Evolutionary conservation across 306 rosid genomes (phyloP), one percentile per base, ranked within the genome.

Genomic region (Canavalia gladiata): DNA sequence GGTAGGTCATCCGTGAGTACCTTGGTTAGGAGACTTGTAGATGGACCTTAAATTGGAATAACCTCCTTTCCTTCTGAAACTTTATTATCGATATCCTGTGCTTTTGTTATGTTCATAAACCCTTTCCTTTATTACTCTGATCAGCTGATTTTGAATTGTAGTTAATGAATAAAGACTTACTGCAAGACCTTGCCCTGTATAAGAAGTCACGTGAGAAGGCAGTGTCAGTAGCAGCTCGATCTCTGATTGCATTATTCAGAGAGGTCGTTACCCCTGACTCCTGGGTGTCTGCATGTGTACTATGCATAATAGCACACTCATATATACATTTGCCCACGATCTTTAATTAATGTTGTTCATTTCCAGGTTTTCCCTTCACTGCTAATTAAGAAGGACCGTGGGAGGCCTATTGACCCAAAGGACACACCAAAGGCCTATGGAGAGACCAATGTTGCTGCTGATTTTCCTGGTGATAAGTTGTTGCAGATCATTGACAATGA

Each of bases 201-300:
- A 95, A 95, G 94, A 95, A 95, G 72, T 90, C 97, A 9, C 99
- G 88, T 84, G 97, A 93, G 88, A 95, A 95, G 87, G 92, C 92
- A 72, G 89, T 95, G 81, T 95, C 99, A 75, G 47, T 91, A 13
- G 94, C 99, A 43, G 92, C 99, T 45, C 94, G 97, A 58, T 91
- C 99, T 75, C 90, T 95, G 65, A 89, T 95, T 82, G 86, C 90
- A 45, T 85, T 95, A 80, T 95, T 91, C 85, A 87, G 97, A 84
- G 97, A 92, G 97, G 97, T 95, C 68, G 43, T 37, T 18, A 60
- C 31, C 28, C 39, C 47, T 73, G 46, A 68, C 72, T 84, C 54
- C 42, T 12, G 35, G 31, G 11, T 31, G 54, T 54, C 81, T 64
- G 58, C 67, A 28, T 13, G 39, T 78, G 63, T 74, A 7, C 70